Evolutionary conservation across 148 eudicot genomes (phyloP).

Genomic region (Amaranthus palmeri): DNA sequence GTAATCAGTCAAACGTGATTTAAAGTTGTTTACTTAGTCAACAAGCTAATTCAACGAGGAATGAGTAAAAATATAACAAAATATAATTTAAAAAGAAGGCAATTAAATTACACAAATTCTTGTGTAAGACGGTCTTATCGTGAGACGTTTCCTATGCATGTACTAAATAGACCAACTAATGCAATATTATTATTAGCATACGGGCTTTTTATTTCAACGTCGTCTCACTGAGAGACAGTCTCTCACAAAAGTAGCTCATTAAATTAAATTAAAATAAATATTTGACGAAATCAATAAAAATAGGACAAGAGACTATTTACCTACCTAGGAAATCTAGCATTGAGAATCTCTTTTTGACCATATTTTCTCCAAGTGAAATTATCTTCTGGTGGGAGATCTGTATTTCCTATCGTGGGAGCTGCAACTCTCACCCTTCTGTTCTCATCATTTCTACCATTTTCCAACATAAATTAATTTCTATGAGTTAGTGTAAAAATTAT

Average conservation of each 20-base stretch:
- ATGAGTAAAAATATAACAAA: neutral
- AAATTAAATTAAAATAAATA: no score
- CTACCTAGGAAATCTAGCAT: conserved; percentile 68
- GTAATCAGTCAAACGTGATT: neutral
- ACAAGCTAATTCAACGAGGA: neutral
- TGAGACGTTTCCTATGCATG: no score
- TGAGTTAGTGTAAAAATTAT: neutral
- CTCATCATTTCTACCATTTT: neutral
- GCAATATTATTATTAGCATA: no score
- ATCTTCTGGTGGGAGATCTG: conserved; percentile 85
- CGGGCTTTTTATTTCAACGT: no score
- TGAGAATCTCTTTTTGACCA: conserved; percentile 85
- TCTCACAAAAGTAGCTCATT: no score
- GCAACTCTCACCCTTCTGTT: conserved; percentile 33
- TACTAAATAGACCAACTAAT: no score
- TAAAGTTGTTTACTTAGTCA: neutral
- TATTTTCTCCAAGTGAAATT: conserved; percentile 89
- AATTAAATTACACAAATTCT: no score
- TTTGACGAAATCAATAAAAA: neutral
- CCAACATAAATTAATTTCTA: neutral
- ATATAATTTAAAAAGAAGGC: no score
- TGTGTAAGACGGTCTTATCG: no score
- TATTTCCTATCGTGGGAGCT: conserved; percentile 68
- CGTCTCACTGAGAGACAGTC: no score
- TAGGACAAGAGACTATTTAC: neutral